Base-by-base conservation (phyloP, 2,329 filamentous ascomycete species). In the Fusarium dlaminii region DNA sequence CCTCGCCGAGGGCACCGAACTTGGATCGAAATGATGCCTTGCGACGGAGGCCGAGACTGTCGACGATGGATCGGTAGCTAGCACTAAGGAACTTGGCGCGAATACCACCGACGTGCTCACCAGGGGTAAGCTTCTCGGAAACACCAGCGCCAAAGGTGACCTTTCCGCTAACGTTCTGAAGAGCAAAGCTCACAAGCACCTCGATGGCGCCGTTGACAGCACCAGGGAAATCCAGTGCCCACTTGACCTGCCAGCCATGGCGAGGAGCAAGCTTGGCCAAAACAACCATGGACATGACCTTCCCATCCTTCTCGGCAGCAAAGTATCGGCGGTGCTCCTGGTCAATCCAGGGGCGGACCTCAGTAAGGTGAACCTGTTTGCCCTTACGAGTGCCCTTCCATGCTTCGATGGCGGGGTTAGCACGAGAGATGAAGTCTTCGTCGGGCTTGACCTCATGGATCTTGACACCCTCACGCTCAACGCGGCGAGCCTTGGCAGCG, bases 171-270 rank as follows among this genome's bases (percentile, higher is more conserved):
- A 90, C 81, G 45, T 80, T 79, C 12, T 82, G 79, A 68, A 97
- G 87, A 2, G 92, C 90, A 79, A 92, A 89, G 42, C 93, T 90
- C 77, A 97, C 93, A 45, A 96, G 89, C 45, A 92, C 89, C 84
- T 98, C 95, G 72, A 98, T 98, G 39, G 93, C 92, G 52, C 95
- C 95, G 49, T 90, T 94, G n/a, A 95, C 93, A 2, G 95, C 90
- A 32, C 90, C 90, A 1, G 95, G 95, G 87, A 98, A 98, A 83
- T 98, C 94, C 62, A 98, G 90, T n/a, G 93, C 93, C 86, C 96
- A 98, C 86, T 98, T 98, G 80, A 98, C 92, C 85, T 98, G 95
- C 90, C 94, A 97, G 62, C 95, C 95, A 80, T 97, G 90, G 40
- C 90, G 87, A 5, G 94, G 94, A 8, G 93, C 90, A 34, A 98